Percentiles rank a stretch among this genome's conserved stretches.
Conservation (phyloP, 163 green algal genomes). For the Chloroidium sp. region DNA sequence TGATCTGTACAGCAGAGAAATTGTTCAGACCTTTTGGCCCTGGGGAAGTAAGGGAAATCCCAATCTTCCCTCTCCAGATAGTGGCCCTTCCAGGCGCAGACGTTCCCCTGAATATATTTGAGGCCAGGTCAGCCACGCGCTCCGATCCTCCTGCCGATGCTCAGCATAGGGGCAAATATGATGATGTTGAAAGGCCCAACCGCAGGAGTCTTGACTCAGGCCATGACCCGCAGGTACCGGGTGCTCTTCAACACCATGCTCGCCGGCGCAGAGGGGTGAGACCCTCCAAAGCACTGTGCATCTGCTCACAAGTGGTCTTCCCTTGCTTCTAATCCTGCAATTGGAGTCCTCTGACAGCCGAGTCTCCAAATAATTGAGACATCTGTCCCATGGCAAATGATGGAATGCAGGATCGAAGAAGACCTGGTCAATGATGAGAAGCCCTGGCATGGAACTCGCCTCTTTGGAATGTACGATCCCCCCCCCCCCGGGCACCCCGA, state of each 20-base stretch:
- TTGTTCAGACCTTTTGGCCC: background rate
- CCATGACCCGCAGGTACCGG: conserved; percentile 49
- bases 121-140: conserved; percentile 26
- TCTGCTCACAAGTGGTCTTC: too few relatives aligned
- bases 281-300: too few relatives aligned
- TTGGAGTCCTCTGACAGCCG: background rate
- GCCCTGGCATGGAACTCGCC: conserved; percentile 45
- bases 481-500: conserved; percentile 29
- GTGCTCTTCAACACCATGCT: conserved; percentile 86
- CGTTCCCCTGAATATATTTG: conserved; percentile 76
- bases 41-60: conserved; percentile 30
- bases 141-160: background rate
- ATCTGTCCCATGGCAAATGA: background rate
- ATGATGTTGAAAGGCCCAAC: background rate
- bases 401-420: conserved; percentile 45
- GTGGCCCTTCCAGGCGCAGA: conserved; percentile 61
- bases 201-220: background rate
- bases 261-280: conserved; percentile 42
- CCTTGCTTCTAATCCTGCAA: background rate
- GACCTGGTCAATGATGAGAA: conserved; percentile 59
- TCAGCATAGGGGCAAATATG: background rate
- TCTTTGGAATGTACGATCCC: conserved; percentile 78
- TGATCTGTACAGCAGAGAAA: too few relatives aligned
- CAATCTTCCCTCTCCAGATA: conserved; percentile 74
- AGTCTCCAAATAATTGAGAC: background rate